A percentile compares a stretch with the other conserved stretches of the same genome.
phyloP scores from a whole-genome alignment of 768 basidiomycete genomes.

The Tricholoma matsutake region DNA sequence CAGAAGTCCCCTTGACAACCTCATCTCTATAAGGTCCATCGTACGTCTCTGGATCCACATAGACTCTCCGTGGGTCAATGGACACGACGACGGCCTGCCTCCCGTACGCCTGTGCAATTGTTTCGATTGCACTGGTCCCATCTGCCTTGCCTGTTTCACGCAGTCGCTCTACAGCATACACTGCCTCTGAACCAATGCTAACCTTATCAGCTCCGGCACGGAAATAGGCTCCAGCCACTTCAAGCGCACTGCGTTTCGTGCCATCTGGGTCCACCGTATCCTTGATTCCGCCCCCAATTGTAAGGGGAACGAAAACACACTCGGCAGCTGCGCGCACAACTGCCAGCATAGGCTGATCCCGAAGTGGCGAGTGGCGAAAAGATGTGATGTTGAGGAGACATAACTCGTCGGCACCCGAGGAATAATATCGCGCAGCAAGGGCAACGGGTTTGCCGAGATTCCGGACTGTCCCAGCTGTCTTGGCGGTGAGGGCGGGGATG shows the following conservation, averaged over 20 bases:
- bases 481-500: constrained; percentile 29
- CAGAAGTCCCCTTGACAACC: constrained; percentile 47
- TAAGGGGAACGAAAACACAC: constrained; percentile 93
- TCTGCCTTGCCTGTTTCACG: constrained; percentile 51
- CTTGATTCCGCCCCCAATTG: constrained; percentile 98
- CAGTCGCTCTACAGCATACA: constrained; percentile 86
- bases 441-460: constrained; percentile 98
- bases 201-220: constrained; percentile 98
- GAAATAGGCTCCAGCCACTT: constrained; percentile 96
- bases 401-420: constrained; percentile 90
- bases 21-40: constrained; percentile 67
- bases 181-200: constrained; percentile 95
- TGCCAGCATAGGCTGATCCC: constrained; percentile 97
- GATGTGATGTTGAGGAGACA: constrained; percentile 99
- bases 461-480: constrained; percentile 74
- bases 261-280: constrained; percentile 95
- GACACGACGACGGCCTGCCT: constrained; percentile 98
- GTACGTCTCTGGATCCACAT: constrained; percentile 66
- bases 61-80: constrained; percentile 86
- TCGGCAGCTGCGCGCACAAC: constrained; percentile 89
- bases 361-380: constrained; percentile 93
- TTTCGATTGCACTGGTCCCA: constrained; percentile 87
- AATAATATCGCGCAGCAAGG: constrained; percentile 83
- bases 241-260: constrained; percentile 78
- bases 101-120: constrained; percentile 87